Conservation (phyloP, 2,329 filamentous ascomycete genomes). For the Fusarium albidum region DNA sequence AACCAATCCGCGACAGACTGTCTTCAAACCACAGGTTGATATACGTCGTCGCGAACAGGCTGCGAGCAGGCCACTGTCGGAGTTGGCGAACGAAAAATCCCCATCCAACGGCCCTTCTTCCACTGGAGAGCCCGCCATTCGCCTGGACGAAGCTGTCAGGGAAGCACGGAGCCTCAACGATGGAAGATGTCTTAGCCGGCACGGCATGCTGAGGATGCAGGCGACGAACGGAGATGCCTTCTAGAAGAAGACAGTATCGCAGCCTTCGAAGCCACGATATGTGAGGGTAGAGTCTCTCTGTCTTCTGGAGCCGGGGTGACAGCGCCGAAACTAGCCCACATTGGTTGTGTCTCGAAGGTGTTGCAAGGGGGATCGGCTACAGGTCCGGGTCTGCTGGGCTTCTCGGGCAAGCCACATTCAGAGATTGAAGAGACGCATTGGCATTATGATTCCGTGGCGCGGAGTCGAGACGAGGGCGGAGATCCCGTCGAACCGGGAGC, state of each 20-base stretch:
- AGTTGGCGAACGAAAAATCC: conserved; percentile 18
- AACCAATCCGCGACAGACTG: conserved; percentile 12
- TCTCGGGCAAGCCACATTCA: conserved; percentile 30
- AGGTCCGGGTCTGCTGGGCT: conserved; percentile 6
- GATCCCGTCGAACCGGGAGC: conserved; percentile 16
- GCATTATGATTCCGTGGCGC: conserved; percentile 29
- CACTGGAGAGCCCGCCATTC: conserved; percentile 18
- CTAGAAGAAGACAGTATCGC: conserved; percentile 21
- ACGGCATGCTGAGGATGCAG: neutral
- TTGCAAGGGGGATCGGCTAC: conserved; percentile 29
- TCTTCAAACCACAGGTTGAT: conserved; percentile 23
- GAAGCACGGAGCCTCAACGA: conserved; percentile 1
- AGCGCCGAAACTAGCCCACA: conserved; percentile 4
- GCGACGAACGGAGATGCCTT: conserved; percentile 30
- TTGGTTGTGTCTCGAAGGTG: conserved; percentile 3
- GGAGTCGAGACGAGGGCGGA: conserved; percentile 18
- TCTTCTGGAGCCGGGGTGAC: neutral
- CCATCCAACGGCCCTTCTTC: conserved; percentile 5
- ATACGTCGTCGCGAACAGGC: conserved; percentile 11
- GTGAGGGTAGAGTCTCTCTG: conserved; percentile 20
- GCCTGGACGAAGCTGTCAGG: neutral
- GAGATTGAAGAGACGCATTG: neutral
- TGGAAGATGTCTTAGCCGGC: conserved; percentile 22
- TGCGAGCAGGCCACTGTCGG: conserved; percentile 4
- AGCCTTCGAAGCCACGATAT: conserved; percentile 16